phyloP scores from a whole-genome alignment of 225 moss, liverwort and hornwort genomes.

The Pseudisothecium myosuroides region DNA sequence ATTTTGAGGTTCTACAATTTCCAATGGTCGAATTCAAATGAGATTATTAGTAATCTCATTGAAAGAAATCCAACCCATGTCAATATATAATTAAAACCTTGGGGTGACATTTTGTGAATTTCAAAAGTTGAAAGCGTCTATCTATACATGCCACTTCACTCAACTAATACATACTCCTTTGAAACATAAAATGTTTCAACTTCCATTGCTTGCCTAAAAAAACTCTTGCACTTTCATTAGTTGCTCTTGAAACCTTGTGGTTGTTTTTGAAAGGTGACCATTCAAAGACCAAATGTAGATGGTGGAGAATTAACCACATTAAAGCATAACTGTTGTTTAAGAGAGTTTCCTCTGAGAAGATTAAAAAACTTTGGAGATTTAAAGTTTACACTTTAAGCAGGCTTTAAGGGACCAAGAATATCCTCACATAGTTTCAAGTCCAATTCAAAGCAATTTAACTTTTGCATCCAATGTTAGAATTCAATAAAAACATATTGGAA shows the following conservation, averaged over 20 bases:
- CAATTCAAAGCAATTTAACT: too few relatives aligned
- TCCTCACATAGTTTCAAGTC: too few relatives aligned
- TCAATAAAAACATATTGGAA: too few relatives aligned
- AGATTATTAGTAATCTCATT: not conserved
- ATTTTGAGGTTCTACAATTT: not conserved
- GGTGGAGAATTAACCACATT: too few relatives aligned
- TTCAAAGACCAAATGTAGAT: too few relatives aligned
- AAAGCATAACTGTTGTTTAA: too few relatives aligned
- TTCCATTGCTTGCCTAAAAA: not conserved
- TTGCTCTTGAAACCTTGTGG: not conserved
- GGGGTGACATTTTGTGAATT: not conserved
- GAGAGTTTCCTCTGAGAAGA: too few relatives aligned
- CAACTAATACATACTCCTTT: not conserved
- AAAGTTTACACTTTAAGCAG: too few relatives aligned
- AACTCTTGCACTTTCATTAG: not conserved
- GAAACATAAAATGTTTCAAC: not conserved
- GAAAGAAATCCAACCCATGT: not conserved
- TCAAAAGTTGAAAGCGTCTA: not conserved
- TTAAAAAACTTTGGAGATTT: too few relatives aligned
- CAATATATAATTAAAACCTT: rapidly evolving
- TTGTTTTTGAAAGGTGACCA: too few relatives aligned
- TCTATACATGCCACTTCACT: not conserved
- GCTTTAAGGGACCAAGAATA: too few relatives aligned
- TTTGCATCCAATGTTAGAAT: too few relatives aligned
- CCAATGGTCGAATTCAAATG: not conserved